Conservation (phyloP, 164 flowering plant species). For the Vitis rupestris region DNA sequence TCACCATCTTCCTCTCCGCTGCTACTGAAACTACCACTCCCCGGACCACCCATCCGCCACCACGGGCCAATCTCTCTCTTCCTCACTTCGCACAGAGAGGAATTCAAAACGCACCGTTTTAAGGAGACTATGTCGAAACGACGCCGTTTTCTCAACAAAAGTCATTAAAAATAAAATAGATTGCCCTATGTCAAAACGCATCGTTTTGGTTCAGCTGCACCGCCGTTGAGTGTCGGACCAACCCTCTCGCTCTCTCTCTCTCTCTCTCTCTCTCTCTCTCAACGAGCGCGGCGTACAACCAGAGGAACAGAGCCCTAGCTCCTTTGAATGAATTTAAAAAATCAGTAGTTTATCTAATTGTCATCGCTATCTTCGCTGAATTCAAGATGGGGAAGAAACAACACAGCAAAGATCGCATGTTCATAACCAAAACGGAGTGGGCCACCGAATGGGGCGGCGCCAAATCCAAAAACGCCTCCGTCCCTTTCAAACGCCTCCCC, state of each 20-base stretch:
- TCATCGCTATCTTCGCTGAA: not conserved
- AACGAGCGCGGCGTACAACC: not conserved
- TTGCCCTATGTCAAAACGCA: not conserved
- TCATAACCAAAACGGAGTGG: conserved; percentile 96
- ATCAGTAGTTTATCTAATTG: not conserved
- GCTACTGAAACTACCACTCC: conserved; percentile 41
- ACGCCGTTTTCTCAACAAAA: not conserved
- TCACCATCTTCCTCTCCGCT: conserved; percentile 91
- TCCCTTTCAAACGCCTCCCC: conserved; percentile 93
- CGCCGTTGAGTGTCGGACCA: not conserved
- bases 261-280: not conserved
- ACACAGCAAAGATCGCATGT: conserved; percentile 96
- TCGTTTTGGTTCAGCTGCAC: not conserved
- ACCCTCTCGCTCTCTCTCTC: not conserved
- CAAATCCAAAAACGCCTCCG: conserved; percentile 61
- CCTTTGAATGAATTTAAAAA: not conserved
- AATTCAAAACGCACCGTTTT: not conserved
- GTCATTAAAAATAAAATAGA: not conserved
- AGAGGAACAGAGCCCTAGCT: not conserved
- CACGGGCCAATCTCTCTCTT: not conserved
- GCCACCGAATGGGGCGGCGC: conserved; percentile 99
- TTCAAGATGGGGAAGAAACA: conserved; percentile 93
- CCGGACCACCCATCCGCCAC: conserved; percentile 15
- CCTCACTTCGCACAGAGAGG: not conserved
- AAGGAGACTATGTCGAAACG: not conserved